These are phyloP conservation scores for Lactarius sp. DNA, from an alignment of 768 basidiomycete species.

Conservation along the genomic window DNA sequence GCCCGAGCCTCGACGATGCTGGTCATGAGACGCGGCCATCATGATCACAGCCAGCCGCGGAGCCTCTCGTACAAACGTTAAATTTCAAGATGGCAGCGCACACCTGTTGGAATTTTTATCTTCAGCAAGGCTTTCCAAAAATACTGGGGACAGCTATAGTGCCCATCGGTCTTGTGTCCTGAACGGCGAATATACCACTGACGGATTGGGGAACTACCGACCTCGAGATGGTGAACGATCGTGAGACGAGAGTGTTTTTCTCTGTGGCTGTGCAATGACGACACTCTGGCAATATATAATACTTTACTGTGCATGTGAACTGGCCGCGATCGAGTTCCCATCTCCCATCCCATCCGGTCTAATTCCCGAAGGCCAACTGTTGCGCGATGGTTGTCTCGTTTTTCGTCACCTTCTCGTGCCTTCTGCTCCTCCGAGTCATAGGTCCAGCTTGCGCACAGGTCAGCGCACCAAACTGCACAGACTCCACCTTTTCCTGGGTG, in stretches of 20 bases:
- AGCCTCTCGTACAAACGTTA: not conserved
- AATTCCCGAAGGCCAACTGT: not conserved
- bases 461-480: constrained; percentile 8
- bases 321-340: too few species aligned
- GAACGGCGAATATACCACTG: not conserved
- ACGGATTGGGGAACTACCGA: not conserved
- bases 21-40: not conserved
- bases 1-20: not conserved
- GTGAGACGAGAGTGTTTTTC: not conserved
- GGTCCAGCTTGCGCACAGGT: constrained; percentile 1
- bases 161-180: not conserved
- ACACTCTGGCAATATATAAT: not conserved
- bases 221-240: not conserved
- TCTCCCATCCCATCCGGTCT: too few species aligned
- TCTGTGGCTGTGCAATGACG: not conserved
- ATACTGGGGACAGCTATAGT: not conserved
- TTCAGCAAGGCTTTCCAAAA: not conserved
- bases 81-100: not conserved
- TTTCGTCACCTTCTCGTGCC: not conserved
- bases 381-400: not conserved
- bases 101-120: not conserved
- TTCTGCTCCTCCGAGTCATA: not conserved
- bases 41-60: not conserved
- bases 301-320: not conserved
- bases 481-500: constrained; percentile 12